These are phyloP conservation scores for Pisolithus orientalis DNA, from an alignment of 768 basidiomycete species.

Conservation along the genomic window DNA sequence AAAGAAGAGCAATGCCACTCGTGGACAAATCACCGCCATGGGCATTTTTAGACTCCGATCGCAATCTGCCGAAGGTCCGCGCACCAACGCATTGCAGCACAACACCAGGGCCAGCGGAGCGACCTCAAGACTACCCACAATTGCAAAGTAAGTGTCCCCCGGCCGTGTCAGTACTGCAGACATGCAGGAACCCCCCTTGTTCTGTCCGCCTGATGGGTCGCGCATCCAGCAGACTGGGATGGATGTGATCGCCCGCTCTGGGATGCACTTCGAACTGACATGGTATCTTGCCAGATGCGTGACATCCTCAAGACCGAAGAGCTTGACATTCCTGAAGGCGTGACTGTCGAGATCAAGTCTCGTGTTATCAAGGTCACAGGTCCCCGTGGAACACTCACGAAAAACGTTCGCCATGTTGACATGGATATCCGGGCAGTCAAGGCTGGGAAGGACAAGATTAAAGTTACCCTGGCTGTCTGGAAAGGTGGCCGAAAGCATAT, in stretches of 20 bases:
- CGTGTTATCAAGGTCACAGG: slow-evolving; percentile 89
- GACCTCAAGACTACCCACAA: slow-evolving; percentile 20
- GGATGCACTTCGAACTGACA: slow-evolving; percentile 29
- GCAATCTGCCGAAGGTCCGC: slow-evolving; percentile 18
- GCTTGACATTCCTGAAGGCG: slow-evolving; percentile 79
- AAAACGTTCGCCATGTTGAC: slow-evolving; percentile 88
- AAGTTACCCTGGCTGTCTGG: slow-evolving; percentile 93
- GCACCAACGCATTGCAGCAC: slow-evolving; percentile 1
- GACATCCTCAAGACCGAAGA: slow-evolving; percentile 93
- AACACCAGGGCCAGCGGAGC: slow-evolving; percentile 9
- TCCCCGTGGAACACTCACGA: slow-evolving; percentile 87
- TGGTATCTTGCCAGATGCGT: slow-evolving; percentile 58
- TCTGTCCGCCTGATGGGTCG: slow-evolving; percentile 1
- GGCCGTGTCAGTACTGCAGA: not conserved
- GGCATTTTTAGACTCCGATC: slow-evolving; percentile 32
- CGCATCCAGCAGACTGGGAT: slow-evolving; percentile 12
- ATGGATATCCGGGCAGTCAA: slow-evolving; percentile 88
- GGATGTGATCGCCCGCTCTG: slow-evolving; percentile 32
- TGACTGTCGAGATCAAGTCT: slow-evolving; percentile 84
- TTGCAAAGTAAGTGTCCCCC: slow-evolving; percentile 22
- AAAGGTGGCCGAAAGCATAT: slow-evolving; percentile 98
- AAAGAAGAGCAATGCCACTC: slow-evolving; percentile 27
- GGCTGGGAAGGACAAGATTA: slow-evolving; percentile 55
- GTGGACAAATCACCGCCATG: slow-evolving; percentile 21
- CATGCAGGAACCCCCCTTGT: not conserved